phyloP scores from a whole-genome alignment of 495 filamentous ascomycete species.

The Daldinia childiae region DNA sequence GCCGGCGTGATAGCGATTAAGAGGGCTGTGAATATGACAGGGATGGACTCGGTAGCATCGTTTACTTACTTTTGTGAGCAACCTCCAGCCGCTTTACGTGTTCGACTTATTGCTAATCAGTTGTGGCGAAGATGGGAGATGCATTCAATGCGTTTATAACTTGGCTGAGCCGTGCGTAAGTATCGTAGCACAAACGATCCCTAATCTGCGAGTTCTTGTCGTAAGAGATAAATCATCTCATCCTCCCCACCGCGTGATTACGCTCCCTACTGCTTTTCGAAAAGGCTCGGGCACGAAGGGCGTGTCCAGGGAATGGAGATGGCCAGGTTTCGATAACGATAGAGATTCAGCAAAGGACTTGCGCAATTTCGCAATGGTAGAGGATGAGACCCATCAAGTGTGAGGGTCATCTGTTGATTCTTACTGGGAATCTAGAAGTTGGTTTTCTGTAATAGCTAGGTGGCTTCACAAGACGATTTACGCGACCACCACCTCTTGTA shows the following conservation, averaged over 20 bases:
- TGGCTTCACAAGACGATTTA: too few species aligned
- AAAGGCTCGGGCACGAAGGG: constrained; percentile 16
- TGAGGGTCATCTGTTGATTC: neutral
- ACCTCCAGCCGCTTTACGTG: neutral
- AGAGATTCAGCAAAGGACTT: constrained; percentile 26
- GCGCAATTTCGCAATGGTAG: constrained; percentile 12
- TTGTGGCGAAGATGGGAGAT: constrained; percentile 6
- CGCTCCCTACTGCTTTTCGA: constrained; percentile 7
- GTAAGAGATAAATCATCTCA: neutral
- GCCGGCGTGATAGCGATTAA: constrained; percentile 28
- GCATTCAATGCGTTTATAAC: constrained; percentile 31
- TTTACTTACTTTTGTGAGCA: constrained; percentile 22
- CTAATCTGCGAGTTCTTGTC: constrained; percentile 18
- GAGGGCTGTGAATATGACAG: constrained; percentile 12
- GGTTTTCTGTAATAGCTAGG: too few species aligned
- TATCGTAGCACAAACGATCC: constrained; percentile 24
- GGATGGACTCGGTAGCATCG: constrained; percentile 18
- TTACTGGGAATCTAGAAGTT: too few species aligned
- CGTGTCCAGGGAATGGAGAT: constrained; percentile 5
- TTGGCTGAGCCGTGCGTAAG: constrained; percentile 20
- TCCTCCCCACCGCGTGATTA: neutral
- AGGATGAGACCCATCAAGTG: neutral
- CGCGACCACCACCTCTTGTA: too few species aligned
- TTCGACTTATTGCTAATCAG: neutral
- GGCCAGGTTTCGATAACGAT: constrained; percentile 3